Evolutionary conservation across 2,329 filamentous ascomycete genomes (phyloP), one percentile per base, ranked within the genome.

Genomic region (Ambrosiella cleistominuta): DNA sequence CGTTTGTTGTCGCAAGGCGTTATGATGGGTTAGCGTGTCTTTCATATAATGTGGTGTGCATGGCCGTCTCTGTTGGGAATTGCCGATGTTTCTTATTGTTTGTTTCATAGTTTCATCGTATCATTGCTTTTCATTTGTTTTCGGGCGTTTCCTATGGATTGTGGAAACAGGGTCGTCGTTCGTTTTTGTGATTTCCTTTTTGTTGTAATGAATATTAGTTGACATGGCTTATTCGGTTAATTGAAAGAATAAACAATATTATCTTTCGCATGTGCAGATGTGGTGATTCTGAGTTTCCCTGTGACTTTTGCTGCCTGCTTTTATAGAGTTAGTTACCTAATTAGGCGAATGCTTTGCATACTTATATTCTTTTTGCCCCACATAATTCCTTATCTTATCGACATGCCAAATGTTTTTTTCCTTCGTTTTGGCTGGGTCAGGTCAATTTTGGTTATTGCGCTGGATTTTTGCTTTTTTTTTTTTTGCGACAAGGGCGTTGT

Each of bases 31-130:
- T 9, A 19, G 17, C 19, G 47, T n/a, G 17, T 27, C 11, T 36
- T 42, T 42, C 11, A 42, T 42, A 42, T n/a, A 42, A 42, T 42
- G 11, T n/a, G 47, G 17, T 27, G 17, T n/a, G 19, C 7, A 51
- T 35, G 47, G 47, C 47, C 2, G 47, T 51, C 47, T 51, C 47
- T 51, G 47, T 51, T 51, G 47, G 47, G 47, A 51, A 51, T 27
- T 19, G 47, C 47, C 47, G 47, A 51, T 51, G 47, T 27, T 9
- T 9, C 17, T 47, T 47, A 2, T 35, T 27, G n/a, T 35, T 35
- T 7, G 8, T 11, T 11, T 51, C 5, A 11, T 51, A 12, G 1
- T 27, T 51, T 51, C 47, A 27, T 51, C 19, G 17, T 42, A 11
- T 42, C 11, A 12, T 42, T 42, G 2, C 4, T 42, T 51, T 51